These are phyloP conservation scores for Colletotrichum aenigma DNA, from an alignment of 2,329 filamentous ascomycete species.

Conservation along the genomic window DNA sequence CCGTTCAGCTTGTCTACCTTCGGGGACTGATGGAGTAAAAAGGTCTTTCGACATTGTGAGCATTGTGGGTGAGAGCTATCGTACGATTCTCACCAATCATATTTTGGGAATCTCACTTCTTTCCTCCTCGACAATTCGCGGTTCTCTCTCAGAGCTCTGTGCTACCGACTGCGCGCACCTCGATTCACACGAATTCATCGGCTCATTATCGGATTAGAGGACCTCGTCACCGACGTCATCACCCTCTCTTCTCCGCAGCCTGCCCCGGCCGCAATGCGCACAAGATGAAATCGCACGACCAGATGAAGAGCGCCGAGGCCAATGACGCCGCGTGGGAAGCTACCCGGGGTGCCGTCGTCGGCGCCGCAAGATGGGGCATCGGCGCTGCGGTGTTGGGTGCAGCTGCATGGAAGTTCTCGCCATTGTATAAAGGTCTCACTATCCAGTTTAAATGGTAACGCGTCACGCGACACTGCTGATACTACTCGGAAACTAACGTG, in stretches of 20 bases:
- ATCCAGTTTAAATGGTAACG: conserved; percentile 79
- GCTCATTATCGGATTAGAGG: background rate
- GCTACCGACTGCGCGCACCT: background rate
- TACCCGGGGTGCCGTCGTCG: conserved; percentile 66
- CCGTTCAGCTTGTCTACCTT: background rate
- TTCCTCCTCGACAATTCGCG: background rate
- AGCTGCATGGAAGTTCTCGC: conserved; percentile 67
- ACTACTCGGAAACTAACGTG: background rate
- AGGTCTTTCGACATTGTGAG: background rate
- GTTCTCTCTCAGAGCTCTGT: background rate
- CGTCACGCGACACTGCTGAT: background rate
- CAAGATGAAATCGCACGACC: conserved; percentile 57
- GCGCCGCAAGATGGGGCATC: conserved; percentile 76
- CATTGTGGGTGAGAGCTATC: background rate
- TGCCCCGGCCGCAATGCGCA: background rate
- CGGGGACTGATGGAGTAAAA: conserved; percentile 14
- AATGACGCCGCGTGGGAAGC: conserved; percentile 75
- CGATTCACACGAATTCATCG: background rate
- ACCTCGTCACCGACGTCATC: conserved; percentile 5
- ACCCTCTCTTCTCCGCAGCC: background rate
- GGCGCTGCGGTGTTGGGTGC: conserved; percentile 66
- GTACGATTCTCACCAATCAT: conserved; percentile 15
- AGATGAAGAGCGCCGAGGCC: conserved; percentile 68
- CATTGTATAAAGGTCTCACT: conserved; percentile 74
- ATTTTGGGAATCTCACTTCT: background rate